Percentiles rank a stretch among this genome's conserved stretches.
Evolutionary conservation across 1,284 basidiomycete genomes (phyloP).

Genomic region (Cryptococcus hybrid): DNA sequence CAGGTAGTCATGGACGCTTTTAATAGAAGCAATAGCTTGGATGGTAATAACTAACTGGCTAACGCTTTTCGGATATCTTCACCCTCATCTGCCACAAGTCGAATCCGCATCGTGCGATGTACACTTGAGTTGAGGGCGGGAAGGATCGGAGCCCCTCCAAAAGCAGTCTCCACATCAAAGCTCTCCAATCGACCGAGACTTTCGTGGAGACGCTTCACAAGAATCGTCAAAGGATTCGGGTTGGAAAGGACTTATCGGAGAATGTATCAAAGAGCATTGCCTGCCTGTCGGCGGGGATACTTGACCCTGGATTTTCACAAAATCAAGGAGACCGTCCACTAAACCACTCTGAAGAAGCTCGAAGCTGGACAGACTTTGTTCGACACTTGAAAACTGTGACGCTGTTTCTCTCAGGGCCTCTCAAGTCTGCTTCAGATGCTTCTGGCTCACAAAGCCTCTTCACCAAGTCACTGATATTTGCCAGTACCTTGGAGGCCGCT

Average conservation of each 20-base stretch:
- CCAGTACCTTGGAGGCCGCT: conserved; percentile 64
- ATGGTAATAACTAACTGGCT: conserved; percentile 92
- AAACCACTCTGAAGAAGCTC: conserved; percentile 92
- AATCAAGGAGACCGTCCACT: conserved; percentile 79
- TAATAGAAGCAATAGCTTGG: conserved; percentile 94
- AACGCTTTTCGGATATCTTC: conserved; percentile 80
- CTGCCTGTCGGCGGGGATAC: conserved; percentile 56
- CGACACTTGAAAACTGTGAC: conserved; percentile 68
- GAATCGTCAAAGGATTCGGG: conserved; percentile 65
- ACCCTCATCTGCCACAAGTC: conserved; percentile 82
- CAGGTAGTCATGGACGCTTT: conserved; percentile 90
- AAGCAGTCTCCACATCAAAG: conserved; percentile 87
- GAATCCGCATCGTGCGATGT: conserved; percentile 62
- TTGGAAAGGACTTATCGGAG: conserved; percentile 56
- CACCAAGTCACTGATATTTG: conserved; percentile 57
- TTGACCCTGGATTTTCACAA: conserved; percentile 66
- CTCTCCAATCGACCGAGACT: conserved; percentile 87
- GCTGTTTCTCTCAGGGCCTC: conserved; percentile 70
- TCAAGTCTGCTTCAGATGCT: conserved; percentile 60
- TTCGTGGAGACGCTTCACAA: conserved; percentile 93
- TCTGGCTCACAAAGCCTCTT: conserved; percentile 59
- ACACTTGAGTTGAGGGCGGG: conserved; percentile 21
- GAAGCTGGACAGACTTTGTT: conserved; percentile 83
- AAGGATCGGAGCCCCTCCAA: conserved; percentile 33
- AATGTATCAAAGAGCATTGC: conserved; percentile 74